phyloP scores from a whole-genome alignment of 2,329 filamentous ascomycete genomes.

The Pleomassaria siparia region DNA sequence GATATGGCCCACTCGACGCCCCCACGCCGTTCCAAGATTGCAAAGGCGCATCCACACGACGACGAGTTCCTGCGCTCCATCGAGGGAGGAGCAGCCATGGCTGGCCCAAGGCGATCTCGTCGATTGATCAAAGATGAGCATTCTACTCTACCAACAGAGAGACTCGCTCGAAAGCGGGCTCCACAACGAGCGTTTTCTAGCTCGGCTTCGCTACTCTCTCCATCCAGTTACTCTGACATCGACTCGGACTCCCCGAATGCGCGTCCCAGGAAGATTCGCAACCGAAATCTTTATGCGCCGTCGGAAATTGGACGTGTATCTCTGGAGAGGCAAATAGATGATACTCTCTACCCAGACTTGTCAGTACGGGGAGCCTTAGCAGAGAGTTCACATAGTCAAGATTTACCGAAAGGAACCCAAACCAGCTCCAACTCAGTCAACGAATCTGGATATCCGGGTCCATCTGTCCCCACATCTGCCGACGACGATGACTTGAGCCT shows the following conservation, averaged over 20 bases:
- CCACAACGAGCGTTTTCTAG: not conserved
- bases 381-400: not conserved
- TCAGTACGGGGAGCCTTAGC: not conserved
- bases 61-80: not conserved
- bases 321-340: not conserved
- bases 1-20: not conserved
- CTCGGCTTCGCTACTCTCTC: no score
- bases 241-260: not conserved
- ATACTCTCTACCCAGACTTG: not conserved
- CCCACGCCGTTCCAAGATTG: not conserved
- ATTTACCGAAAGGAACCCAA: not conserved
- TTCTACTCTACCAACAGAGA: not conserved
- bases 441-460: not conserved
- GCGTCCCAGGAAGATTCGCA: not conserved
- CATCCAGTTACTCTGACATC: not conserved
- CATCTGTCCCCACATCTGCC: not conserved
- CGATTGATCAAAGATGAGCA: not conserved
- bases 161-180: not conserved
- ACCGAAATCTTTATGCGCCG: not conserved
- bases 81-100: not conserved
- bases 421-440: not conserved
- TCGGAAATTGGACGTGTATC: not conserved
- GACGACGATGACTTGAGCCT: not conserved
- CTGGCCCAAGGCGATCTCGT: not conserved
- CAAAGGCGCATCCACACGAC: not conserved